These are phyloP conservation scores for Vitellaria paradoxa DNA, from an alignment of 179 eudicot genomes.

Conservation along the genomic window DNA sequence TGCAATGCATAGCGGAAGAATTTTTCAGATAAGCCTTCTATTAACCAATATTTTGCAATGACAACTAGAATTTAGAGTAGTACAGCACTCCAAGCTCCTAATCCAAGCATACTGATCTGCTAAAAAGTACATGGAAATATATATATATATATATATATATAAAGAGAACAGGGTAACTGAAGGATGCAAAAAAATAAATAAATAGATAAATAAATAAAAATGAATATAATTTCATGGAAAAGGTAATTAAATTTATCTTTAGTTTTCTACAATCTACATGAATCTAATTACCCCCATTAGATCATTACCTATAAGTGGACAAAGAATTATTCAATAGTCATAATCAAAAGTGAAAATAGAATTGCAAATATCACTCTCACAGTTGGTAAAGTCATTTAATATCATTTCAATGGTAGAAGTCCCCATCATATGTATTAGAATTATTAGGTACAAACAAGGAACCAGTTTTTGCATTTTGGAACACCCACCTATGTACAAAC, in stretches of 20 bases:
- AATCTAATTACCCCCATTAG: too few species aligned
- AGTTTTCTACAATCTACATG: too few species aligned
- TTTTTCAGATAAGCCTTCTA: background rate
- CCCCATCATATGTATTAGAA: background rate
- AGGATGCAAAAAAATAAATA: too few species aligned
- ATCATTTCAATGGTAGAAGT: background rate
- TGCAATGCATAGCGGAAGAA: conserved; percentile 32
- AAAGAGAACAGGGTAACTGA: too few species aligned
- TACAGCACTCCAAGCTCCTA: background rate
- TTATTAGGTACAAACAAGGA: background rate
- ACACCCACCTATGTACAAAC: background rate
- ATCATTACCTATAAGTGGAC: too few species aligned
- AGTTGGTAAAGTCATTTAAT: background rate
- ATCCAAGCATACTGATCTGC: background rate
- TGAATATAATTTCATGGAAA: background rate
- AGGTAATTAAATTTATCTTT: background rate
- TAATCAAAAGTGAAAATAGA: too few species aligned
- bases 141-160: too few species aligned
- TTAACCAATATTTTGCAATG: background rate
- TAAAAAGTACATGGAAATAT: too few species aligned
- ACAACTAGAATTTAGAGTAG: background rate
- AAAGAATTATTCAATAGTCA: too few species aligned
- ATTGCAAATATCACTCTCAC: too few species aligned
- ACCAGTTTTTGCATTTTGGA: background rate
- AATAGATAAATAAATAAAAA: too few species aligned